Evolutionary conservation across 441 rosid genomes (phyloP).

Genomic region (Gossypium davidsonii): DNA sequence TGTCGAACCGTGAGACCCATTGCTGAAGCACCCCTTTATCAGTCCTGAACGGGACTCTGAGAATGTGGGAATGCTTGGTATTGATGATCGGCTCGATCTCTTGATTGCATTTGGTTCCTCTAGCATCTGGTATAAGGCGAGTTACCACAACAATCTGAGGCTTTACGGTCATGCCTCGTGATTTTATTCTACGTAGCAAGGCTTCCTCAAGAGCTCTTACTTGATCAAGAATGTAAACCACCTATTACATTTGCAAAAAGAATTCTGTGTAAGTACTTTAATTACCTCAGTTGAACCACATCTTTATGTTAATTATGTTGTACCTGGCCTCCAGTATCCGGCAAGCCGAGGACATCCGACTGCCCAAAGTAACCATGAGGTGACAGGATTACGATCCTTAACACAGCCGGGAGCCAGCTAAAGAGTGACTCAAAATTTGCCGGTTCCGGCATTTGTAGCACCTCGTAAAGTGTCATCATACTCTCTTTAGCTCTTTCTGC

Average conservation of each 20-base stretch:
- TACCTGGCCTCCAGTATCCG: slow-evolving; percentile 97
- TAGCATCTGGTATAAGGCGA: slow-evolving; percentile 73
- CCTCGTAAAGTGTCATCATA: slow-evolving; percentile 59
- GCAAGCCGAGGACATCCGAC: slow-evolving; percentile 81
- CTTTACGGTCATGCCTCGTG: slow-evolving; percentile 66
- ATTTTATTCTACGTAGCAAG: slow-evolving; percentile 56
- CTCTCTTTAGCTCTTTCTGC: slow-evolving; percentile 64
- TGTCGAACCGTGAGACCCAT: slow-evolving; percentile 84
- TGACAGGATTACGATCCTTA: slow-evolving; percentile 80
- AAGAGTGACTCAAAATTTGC: slow-evolving; percentile 51
- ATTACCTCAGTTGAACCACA: background rate
- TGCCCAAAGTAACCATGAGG: slow-evolving; percentile 94
- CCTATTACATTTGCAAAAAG: slow-evolving; percentile 29
- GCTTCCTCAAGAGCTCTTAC: slow-evolving; percentile 88
- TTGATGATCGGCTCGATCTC: slow-evolving; percentile 64
- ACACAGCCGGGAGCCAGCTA: slow-evolving; percentile 66
- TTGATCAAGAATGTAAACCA: slow-evolving; percentile 96
- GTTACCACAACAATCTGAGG: slow-evolving; percentile 90
- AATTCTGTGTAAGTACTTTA: background rate
- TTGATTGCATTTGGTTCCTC: slow-evolving; percentile 76
- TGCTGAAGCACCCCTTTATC: slow-evolving; percentile 58
- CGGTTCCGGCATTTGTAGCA: slow-evolving; percentile 67
- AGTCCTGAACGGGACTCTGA: slow-evolving; percentile 75
- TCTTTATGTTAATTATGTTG: background rate
- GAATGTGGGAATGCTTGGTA: slow-evolving; percentile 75